Conservation (phyloP, 192 early-diverging fungal genomes). For the Backusella westeae region DNA sequence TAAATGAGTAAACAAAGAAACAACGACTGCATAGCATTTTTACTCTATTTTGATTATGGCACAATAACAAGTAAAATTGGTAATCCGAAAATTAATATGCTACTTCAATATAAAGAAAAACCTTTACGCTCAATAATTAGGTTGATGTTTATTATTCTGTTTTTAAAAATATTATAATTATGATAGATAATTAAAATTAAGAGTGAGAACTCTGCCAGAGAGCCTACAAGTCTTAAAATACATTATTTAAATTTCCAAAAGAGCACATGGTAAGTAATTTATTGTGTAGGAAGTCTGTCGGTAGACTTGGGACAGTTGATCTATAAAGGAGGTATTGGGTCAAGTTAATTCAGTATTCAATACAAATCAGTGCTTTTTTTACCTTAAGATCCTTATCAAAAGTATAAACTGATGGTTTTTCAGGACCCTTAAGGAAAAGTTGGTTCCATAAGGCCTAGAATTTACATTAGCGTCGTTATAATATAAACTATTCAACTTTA, state of each 20-base stretch:
- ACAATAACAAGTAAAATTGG: too few species aligned
- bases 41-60: too few species aligned
- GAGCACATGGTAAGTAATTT: neutral
- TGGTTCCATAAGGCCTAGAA: constrained; percentile 21
- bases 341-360: neutral
- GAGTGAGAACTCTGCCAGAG: neutral
- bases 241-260: neutral
- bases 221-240: neutral
- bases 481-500: too few species aligned
- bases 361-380: neutral
- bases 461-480: neutral
- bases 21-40: neutral
- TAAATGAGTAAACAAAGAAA: neutral
- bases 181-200: neutral
- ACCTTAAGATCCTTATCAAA: constrained; percentile 5
- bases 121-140: too few species aligned
- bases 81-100: too few species aligned
- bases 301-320: neutral
- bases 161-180: neutral
- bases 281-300: neutral
- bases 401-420: neutral
- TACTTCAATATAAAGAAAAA: too few species aligned
- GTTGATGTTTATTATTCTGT: too few species aligned
- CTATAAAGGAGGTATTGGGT: neutral
- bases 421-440: constrained; percentile 9